Conservation (phyloP, 257 asterid species). For the Solanum pinnatisectum region DNA sequence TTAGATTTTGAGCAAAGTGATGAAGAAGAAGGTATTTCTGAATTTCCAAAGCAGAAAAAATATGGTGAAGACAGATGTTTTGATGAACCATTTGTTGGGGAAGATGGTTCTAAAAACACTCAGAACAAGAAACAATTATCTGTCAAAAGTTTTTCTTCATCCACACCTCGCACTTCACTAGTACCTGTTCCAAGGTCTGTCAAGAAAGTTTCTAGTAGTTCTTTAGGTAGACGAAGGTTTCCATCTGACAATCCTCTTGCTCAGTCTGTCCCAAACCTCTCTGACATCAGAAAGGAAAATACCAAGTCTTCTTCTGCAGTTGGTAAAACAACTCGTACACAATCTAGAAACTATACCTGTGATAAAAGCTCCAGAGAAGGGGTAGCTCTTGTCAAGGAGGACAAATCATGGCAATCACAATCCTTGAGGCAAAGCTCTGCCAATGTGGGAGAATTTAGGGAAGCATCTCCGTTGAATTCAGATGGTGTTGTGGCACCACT, state of each 20-base stretch:
- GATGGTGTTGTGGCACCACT: slow-evolving; percentile 35
- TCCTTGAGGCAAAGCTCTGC: slow-evolving; percentile 50
- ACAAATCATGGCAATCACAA: slow-evolving; percentile 44
- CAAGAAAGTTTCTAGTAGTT: slow-evolving; percentile 31
- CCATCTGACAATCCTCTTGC: slow-evolving; percentile 78
- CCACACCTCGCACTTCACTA: slow-evolving; percentile 47
- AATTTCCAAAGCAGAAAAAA: slow-evolving; percentile 31
- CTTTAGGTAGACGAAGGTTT: slow-evolving; percentile 53
- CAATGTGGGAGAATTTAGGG: slow-evolving; percentile 35
- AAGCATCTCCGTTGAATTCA: slow-evolving; percentile 28
- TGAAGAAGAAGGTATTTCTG: slow-evolving; percentile 35
- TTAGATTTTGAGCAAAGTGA: slow-evolving; percentile 66
- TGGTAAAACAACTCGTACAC: slow-evolving; percentile 43
- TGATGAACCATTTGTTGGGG: slow-evolving; percentile 32
- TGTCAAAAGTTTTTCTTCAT: slow-evolving; percentile 32
- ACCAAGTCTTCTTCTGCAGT: slow-evolving; percentile 53
- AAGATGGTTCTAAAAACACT: slow-evolving; percentile 27
- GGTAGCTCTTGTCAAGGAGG: slow-evolving; percentile 40
- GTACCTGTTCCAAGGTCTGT: slow-evolving; percentile 47
- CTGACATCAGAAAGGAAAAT: slow-evolving; percentile 74
- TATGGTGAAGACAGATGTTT: slow-evolving; percentile 29
- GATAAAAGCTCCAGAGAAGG: slow-evolving; percentile 57
- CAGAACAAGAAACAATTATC: slow-evolving; percentile 48
- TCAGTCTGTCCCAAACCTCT: slow-evolving; percentile 79
- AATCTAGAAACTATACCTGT: slow-evolving; percentile 44